Percentiles rank a stretch among this genome's conserved stretches.
Evolutionary conservation across 805 yeast genomes (phyloP).

Genomic region (Cyberlindnera amylophila): DNA sequence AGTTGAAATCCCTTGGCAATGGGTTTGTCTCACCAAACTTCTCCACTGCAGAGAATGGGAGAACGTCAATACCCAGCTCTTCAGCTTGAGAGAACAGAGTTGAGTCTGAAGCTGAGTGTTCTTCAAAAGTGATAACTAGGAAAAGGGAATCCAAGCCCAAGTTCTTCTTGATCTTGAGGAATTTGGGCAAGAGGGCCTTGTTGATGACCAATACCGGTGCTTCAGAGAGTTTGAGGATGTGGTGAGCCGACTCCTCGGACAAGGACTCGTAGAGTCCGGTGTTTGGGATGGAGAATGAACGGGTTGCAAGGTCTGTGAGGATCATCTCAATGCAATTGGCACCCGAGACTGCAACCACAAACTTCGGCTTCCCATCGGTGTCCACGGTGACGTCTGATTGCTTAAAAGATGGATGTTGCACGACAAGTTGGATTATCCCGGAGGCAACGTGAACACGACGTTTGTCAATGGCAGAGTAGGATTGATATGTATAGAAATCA

Average conservation of each 20-base stretch:
- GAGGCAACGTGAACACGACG: conserved; percentile 42
- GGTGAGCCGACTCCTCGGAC: conserved; percentile 46
- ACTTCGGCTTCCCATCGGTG: conserved; percentile 25
- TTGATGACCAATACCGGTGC: conserved; percentile 50
- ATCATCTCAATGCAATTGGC: conserved; percentile 56
- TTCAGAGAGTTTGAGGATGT: conserved; percentile 47
- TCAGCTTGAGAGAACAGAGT: conserved; percentile 15
- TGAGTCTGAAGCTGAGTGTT: conserved; percentile 27
- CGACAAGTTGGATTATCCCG: conserved; percentile 37
- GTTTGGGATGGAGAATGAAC: conserved; percentile 41
- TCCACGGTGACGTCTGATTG: conserved; percentile 1
- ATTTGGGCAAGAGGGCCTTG: conserved; percentile 37
- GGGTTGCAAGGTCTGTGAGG: conserved; percentile 53
- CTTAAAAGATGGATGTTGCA: conserved; percentile 7
- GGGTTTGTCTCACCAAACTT: conserved; percentile 35
- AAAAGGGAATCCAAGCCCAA: conserved; percentile 31
- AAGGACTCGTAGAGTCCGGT: conserved; percentile 43
- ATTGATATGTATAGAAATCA: conserved; percentile 37
- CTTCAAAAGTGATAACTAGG: conserved; percentile 47
- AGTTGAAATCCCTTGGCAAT: conserved; percentile 23
- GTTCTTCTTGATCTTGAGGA: conserved; percentile 38
- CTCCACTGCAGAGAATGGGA: conserved; percentile 32
- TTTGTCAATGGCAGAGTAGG: conserved; percentile 35
- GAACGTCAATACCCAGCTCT: conserved; percentile 32
- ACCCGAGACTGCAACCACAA: conserved; percentile 45